phyloP scores from a whole-genome alignment of 1,284 basidiomycete genomes.

The Naganishia sp. region DNA sequence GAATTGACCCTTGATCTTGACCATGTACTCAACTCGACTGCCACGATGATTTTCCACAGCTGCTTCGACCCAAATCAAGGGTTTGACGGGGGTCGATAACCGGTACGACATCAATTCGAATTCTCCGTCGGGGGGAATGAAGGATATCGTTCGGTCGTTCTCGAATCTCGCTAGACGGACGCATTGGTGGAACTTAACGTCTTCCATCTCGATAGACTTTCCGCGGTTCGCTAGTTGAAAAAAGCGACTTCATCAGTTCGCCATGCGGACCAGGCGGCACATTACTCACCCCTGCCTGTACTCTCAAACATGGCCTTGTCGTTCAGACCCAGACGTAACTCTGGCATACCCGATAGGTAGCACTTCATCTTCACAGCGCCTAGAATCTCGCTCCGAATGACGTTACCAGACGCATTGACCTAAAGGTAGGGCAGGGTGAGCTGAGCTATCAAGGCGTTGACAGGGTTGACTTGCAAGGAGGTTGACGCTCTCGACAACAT shows the following conservation, averaged over 20 bases:
- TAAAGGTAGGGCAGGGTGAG: conserved; percentile 46
- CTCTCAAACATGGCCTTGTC: conserved; percentile 99
- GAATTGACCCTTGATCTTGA: conserved; percentile 97
- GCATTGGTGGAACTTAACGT: conserved; percentile 99
- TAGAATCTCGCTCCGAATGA: conserved; percentile 94
- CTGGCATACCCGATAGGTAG: conserved; percentile 98
- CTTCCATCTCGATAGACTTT: conserved; percentile 99
- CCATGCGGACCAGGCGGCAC: background rate
- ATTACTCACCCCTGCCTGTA: conserved; percentile 80
- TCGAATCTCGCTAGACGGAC: conserved; percentile 99
- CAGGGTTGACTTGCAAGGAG: conserved; percentile 66
- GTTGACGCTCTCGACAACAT: conserved; percentile 97
- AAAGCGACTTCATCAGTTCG: background rate
- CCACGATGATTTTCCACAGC: conserved; percentile 93
- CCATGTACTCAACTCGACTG: conserved; percentile 93
- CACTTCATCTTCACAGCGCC: conserved; percentile 99
- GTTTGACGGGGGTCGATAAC: conserved; percentile 93
- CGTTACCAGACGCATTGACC: conserved; percentile 96
- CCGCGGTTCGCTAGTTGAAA: conserved; percentile 74
- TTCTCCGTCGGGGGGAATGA: conserved; percentile 98
- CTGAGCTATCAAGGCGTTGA: background rate
- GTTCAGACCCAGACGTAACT: conserved; percentile 90
- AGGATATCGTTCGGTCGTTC: conserved; percentile 97
- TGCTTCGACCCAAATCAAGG: conserved; percentile 97
- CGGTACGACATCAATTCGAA: conserved; percentile 99